Evolutionary conservation across 139 green algal species (phyloP).

Genomic region (Ulvella scutata): DNA sequence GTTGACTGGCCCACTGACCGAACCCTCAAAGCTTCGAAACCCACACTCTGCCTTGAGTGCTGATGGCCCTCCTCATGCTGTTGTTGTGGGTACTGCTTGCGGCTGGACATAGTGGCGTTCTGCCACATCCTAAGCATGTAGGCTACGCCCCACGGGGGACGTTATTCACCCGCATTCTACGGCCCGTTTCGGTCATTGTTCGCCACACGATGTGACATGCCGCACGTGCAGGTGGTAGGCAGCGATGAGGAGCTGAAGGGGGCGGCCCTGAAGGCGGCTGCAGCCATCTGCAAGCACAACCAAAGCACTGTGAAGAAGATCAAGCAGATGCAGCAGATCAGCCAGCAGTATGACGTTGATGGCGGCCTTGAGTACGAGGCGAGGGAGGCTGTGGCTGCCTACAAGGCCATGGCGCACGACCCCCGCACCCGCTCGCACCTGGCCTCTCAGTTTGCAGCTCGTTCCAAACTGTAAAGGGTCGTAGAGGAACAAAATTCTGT

Average conservation of each 20-base stretch:
- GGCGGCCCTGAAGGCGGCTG: background rate
- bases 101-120: background rate
- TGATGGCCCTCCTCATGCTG: background rate
- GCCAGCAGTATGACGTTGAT: background rate
- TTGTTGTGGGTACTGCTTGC: background rate
- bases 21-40: too few species aligned
- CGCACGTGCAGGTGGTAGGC: background rate
- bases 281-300: background rate
- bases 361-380: background rate
- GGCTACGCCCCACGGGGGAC: background rate
- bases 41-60: too few species aligned
- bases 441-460: background rate
- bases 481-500: too few species aligned
- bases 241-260: background rate
- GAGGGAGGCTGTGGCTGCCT: background rate
- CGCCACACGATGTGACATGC: background rate
- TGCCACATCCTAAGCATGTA: background rate
- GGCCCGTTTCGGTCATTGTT: background rate
- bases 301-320: background rate
- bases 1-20: background rate
- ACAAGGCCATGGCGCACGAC: background rate
- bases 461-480: background rate
- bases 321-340: background rate
- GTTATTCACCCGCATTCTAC: background rate
- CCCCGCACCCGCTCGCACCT: background rate